phyloP scores from a whole-genome alignment of 495 filamentous ascomycete species.

The Penicillium nucicola region DNA sequence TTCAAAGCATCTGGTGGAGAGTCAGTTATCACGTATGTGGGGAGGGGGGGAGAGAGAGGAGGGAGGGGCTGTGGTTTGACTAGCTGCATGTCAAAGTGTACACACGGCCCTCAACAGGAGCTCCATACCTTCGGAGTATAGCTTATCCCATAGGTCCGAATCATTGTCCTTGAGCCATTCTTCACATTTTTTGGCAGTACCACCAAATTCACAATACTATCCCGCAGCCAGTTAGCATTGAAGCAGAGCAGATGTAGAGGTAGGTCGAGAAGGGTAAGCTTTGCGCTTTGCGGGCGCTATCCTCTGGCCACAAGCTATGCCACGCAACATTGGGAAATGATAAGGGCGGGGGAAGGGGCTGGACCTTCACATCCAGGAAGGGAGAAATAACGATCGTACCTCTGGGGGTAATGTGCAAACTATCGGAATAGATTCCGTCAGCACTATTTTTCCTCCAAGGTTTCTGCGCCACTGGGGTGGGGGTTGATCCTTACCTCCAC shows the following conservation, averaged over 20 bases:
- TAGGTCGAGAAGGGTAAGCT: no score
- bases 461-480: slow-evolving; percentile 8
- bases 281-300: not conserved
- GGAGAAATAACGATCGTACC: slow-evolving; percentile 51
- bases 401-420: slow-evolving; percentile 93
- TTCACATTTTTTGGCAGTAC: slow-evolving; percentile 95
- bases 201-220: slow-evolving; percentile 98
- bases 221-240: not conserved
- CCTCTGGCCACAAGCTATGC: not conserved
- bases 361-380: not conserved
- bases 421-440: slow-evolving; percentile 33
- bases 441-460: slow-evolving; percentile 6
- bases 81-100: not conserved
- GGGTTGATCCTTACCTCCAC: slow-evolving; percentile 68
- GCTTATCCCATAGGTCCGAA: slow-evolving; percentile 63
- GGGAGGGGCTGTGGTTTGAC: not conserved
- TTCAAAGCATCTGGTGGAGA: slow-evolving; percentile 66
- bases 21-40: not conserved
- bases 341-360: slow-evolving; percentile 1
- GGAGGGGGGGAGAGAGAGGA: no score
- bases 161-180: slow-evolving; percentile 85
- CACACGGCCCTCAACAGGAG: not conserved
- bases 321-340: not conserved
- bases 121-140: slow-evolving; percentile 78
- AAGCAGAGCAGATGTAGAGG: no score